These are phyloP conservation scores for Dothidotthia symphoricarpi DNA, from an alignment of 2,329 filamentous ascomycete genomes.

Conservation along the genomic window DNA sequence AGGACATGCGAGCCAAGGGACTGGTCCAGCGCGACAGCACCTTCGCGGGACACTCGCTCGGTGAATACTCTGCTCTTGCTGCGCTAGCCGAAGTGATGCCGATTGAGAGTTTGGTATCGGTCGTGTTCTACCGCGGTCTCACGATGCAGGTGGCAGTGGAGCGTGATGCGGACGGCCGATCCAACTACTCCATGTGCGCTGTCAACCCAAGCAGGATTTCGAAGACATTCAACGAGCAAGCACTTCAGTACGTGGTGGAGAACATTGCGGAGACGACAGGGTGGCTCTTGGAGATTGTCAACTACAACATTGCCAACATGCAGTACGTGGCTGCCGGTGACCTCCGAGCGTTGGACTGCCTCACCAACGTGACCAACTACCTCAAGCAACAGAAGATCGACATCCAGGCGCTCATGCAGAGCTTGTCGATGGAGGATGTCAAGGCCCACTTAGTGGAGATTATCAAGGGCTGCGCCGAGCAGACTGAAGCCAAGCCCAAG, in stretches of 20 bases:
- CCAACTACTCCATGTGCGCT: constrained; percentile 99
- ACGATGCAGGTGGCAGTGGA: constrained; percentile 99
- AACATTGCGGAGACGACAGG: constrained; percentile 90
- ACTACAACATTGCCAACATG: constrained; percentile 76
- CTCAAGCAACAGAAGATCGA: constrained; percentile 97
- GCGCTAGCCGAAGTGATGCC: constrained; percentile 98
- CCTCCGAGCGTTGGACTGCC: constrained; percentile 63
- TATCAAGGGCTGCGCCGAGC: constrained; percentile 81
- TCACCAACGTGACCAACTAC: constrained; percentile 84
- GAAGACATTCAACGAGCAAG: constrained; percentile 98
- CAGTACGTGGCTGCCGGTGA: constrained; percentile 68
- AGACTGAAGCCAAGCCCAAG: constrained; percentile 82
- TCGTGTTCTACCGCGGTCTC: constrained; percentile 97
- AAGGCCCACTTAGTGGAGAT: constrained; percentile 88
- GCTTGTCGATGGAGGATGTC: constrained; percentile 82
- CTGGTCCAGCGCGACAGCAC: constrained; percentile 94
- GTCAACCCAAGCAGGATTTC: constrained; percentile 98
- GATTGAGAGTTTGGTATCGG: constrained; percentile 97
- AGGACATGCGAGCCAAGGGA: constrained; percentile 97
- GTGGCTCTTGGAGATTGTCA: constrained; percentile 98
- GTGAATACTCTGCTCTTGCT: constrained; percentile 95
- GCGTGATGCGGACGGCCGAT: constrained; percentile 86
- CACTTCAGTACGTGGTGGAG: constrained; percentile 93
- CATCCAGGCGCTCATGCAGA: constrained; percentile 87
- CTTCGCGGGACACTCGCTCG: constrained; percentile 95